Conservation (phyloP, 2,329 filamentous ascomycete species). For the Juglanconis oblonga region DNA sequence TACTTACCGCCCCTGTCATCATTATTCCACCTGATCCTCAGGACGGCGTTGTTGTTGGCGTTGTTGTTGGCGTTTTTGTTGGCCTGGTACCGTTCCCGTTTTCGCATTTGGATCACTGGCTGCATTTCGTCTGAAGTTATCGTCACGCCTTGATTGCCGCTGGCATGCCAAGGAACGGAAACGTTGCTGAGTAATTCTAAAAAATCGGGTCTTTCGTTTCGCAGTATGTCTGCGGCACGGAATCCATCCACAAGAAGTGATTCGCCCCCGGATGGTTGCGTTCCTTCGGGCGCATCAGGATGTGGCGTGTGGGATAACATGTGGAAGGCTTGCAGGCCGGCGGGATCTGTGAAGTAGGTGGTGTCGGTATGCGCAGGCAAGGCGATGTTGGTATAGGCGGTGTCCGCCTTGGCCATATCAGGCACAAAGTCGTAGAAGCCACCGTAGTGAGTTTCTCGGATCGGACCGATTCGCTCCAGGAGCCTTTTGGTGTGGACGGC, state of each 20-base stretch:
- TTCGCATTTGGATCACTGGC: constrained; percentile 67
- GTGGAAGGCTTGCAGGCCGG: constrained; percentile 90
- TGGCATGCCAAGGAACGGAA: constrained; percentile 76
- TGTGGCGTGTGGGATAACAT: constrained; percentile 74
- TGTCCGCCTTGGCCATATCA: constrained; percentile 83
- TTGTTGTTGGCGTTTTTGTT: not conserved
- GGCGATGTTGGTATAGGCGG: constrained; percentile 83
- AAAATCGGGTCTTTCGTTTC: constrained; percentile 47
- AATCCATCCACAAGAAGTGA: constrained; percentile 88
- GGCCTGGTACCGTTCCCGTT: constrained; percentile 18
- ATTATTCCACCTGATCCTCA: constrained; percentile 80
- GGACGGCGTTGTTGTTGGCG: not conserved
- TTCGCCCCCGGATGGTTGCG: constrained; percentile 58
- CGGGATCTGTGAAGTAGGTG: constrained; percentile 92
- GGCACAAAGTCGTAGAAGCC: constrained; percentile 78
- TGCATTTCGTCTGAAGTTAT: constrained; percentile 70
- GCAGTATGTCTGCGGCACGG: constrained; percentile 62
- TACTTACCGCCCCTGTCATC: constrained; percentile 65
- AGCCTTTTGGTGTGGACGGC: constrained; percentile 72
- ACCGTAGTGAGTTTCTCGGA: constrained; percentile 89
- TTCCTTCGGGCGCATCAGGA: constrained; percentile 27
- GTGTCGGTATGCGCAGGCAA: constrained; percentile 89
- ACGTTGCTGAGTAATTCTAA: constrained; percentile 57
- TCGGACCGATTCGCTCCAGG: constrained; percentile 78
- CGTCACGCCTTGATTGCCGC: constrained; percentile 79